Evolutionary conservation across 2,329 filamentous ascomycete species (phyloP).

Genomic region (Apiospora marii): DNA sequence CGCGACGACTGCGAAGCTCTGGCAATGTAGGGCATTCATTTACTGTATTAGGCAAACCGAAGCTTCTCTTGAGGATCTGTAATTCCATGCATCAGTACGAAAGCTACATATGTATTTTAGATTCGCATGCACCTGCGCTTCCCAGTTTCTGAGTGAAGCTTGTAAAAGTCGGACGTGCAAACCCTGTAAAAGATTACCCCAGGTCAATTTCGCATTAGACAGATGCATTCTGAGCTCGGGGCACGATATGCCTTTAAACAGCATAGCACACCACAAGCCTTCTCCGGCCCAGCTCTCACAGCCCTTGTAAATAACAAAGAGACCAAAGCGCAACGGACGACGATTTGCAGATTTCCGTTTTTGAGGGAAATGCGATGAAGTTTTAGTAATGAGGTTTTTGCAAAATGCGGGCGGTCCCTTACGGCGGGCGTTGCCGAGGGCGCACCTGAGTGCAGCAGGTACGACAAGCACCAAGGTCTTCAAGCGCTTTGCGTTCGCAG

Average conservation of each 20-base stretch:
- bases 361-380: neutral
- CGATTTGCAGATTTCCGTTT: neutral
- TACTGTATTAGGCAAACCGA: neutral
- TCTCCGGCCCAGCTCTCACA: neutral
- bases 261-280: conserved; percentile 1
- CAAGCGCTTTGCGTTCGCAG: conserved; percentile 39
- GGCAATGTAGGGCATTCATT: neutral
- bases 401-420: conserved; percentile 9
- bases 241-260: conserved; percentile 3
- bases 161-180: neutral
- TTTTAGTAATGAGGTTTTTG: neutral
- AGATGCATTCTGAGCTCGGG: conserved; percentile 8
- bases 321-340: neutral
- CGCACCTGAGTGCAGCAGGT: conserved; percentile 5
- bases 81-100: neutral
- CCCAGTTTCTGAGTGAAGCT: neutral
- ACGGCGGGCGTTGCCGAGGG: neutral
- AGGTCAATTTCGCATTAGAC: neutral
- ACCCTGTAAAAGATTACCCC: neutral
- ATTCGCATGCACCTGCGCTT: neutral
- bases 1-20: neutral
- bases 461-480: conserved; percentile 30
- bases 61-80: neutral
- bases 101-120: neutral
- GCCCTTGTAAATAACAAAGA: neutral